These are phyloP conservation scores for Yamadazyma jaroonii DNA, from an alignment of 1,139 yeast genomes.

Conservation along the genomic window DNA sequence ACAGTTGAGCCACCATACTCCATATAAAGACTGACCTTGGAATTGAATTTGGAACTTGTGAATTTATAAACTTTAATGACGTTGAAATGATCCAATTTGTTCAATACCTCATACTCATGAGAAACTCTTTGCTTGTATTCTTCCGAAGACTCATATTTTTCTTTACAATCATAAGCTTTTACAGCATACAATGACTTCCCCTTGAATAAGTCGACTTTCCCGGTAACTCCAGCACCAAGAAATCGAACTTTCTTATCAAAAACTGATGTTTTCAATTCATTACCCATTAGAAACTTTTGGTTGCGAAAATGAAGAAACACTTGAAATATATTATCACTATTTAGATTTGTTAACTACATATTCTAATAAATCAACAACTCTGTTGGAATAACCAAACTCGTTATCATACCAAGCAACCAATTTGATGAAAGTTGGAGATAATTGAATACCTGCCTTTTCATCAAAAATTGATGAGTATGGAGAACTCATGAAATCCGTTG, in stretches of 20 bases:
- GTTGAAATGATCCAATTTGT: constrained; percentile 30
- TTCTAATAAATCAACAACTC: constrained; percentile 82
- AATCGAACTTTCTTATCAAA: constrained; percentile 2
- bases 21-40: constrained; percentile 23
- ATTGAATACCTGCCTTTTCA: constrained; percentile 79
- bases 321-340: no score
- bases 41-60: constrained; percentile 18
- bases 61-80: constrained; percentile 29
- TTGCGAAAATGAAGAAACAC: no score
- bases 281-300: no score
- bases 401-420: constrained; percentile 88
- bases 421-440: constrained; percentile 81
- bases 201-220: constrained; percentile 34
- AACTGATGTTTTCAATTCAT: constrained; percentile 2
- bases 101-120: constrained; percentile 35
- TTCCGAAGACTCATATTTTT: constrained; percentile 29
- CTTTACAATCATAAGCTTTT: constrained; percentile 37
- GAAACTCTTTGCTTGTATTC: constrained; percentile 36
- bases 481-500: constrained; percentile 79
- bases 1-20: constrained; percentile 34
- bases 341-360: constrained; percentile 56
- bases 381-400: constrained; percentile 89
- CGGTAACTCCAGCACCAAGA: constrained; percentile 37
- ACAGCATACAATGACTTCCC: constrained; percentile 27
- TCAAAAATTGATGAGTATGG: constrained; percentile 78